phyloP scores from a whole-genome alignment of 2,329 filamentous ascomycete genomes.

The Alternaria rosae region DNA sequence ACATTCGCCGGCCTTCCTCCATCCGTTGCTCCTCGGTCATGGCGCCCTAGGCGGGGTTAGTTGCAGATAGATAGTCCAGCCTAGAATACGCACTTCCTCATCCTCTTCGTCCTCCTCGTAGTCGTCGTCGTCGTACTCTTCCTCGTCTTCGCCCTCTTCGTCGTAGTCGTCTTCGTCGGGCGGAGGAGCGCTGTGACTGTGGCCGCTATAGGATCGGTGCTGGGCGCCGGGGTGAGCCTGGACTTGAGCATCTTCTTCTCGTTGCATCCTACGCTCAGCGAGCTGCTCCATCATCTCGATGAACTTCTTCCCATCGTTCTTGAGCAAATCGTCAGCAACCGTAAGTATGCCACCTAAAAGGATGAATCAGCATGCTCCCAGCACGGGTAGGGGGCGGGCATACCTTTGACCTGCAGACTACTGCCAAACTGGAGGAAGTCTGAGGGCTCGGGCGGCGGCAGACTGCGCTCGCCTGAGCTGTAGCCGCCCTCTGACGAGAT shows the following conservation, averaged over 20 bases:
- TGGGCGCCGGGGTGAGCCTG: slow-evolving; percentile 64
- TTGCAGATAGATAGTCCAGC: slow-evolving; percentile 16
- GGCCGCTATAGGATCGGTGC: slow-evolving; percentile 56
- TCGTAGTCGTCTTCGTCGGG: slow-evolving; percentile 83
- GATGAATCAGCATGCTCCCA: slow-evolving; percentile 32
- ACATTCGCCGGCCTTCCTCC: slow-evolving; percentile 98
- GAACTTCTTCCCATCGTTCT: slow-evolving; percentile 99
- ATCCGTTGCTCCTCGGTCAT: slow-evolving; percentile 99
- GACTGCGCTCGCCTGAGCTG: slow-evolving; percentile 69
- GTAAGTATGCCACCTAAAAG: slow-evolving; percentile 90
- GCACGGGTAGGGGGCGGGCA: slow-evolving; percentile 21
- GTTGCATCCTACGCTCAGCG: slow-evolving; percentile 94
- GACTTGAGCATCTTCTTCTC: slow-evolving; percentile 86
- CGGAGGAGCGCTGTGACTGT: slow-evolving; percentile 69
- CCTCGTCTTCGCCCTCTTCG: slow-evolving; percentile 69
- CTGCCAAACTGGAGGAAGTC: slow-evolving; percentile 99
- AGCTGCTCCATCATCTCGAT: slow-evolving; percentile 99
- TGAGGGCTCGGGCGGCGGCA: slow-evolving; percentile 71
- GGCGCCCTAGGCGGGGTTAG: slow-evolving; percentile 70
- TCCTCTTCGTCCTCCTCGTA: slow-evolving; percentile 47
- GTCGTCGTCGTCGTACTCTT: slow-evolving; percentile 69
- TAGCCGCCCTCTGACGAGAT: slow-evolving; percentile 72
- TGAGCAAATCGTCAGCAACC: slow-evolving; percentile 95
- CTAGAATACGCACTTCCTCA: slow-evolving; percentile 42
- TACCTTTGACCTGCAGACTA: slow-evolving; percentile 91